phyloP scores from a whole-genome alignment of 148 eudicot genomes.

The Vaccinium darrowii region DNA sequence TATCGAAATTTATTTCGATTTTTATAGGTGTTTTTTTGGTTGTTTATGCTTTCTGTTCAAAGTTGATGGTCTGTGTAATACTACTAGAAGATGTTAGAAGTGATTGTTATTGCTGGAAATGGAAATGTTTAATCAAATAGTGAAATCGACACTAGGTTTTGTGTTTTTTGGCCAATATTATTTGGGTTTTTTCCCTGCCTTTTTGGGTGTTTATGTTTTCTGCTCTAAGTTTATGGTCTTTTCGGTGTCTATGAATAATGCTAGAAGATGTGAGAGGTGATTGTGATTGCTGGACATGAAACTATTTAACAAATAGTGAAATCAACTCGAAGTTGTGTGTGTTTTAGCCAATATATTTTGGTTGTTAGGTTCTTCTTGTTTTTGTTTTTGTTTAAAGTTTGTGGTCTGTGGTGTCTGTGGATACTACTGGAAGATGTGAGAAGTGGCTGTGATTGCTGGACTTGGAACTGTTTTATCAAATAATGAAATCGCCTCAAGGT shows the following conservation, averaged over 20 bases:
- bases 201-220: background rate
- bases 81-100: too few species aligned
- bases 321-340: background rate
- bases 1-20: background rate
- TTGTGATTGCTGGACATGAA: too few species aligned
- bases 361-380: background rate
- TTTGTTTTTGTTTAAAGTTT: too few species aligned
- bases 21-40: too few species aligned
- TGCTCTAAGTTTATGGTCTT: too few species aligned
- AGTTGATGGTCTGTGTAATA: too few species aligned
- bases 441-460: conserved; percentile 1
- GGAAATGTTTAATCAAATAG: too few species aligned
- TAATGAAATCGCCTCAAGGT: background rate
- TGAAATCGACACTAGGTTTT: background rate
- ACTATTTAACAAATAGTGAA: too few species aligned
- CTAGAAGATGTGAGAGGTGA: background rate
- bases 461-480: conserved; percentile 13
- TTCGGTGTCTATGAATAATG: too few species aligned
- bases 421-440: background rate
- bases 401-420: too few species aligned
- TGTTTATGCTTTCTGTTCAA: too few species aligned
- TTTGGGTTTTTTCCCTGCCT: background rate
- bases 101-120: too few species aligned
- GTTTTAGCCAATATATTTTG: conserved; percentile 2
- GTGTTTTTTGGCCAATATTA: background rate